A percentile compares a stretch with the other conserved stretches of the same genome.
Conservation (phyloP, 768 basidiomycete species). For the Kwoniella shandongensis region DNA sequence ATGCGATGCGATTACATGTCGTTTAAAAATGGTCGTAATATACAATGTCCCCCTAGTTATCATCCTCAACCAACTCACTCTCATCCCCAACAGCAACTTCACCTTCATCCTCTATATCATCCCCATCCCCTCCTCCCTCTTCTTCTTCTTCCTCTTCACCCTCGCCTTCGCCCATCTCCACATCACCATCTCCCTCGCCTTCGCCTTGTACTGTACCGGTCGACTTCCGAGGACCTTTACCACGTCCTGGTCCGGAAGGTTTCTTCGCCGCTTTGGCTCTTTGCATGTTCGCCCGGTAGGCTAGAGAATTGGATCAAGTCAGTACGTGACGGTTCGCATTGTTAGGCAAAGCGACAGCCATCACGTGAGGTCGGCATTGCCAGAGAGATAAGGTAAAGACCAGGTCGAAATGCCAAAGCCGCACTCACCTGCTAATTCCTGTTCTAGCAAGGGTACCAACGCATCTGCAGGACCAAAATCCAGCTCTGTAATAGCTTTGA, state of each 20-base stretch:
- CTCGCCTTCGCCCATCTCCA: slow-evolving; percentile 54
- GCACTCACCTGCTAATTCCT: slow-evolving; percentile 48
- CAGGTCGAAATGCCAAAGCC: too few species aligned
- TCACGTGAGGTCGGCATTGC: too few species aligned
- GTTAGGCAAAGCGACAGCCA: too few species aligned
- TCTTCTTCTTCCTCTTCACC: slow-evolving; percentile 29
- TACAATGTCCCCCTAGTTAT: not conserved
- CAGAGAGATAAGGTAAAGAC: too few species aligned
- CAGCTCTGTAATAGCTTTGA: slow-evolving; percentile 60
- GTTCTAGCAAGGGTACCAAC: slow-evolving; percentile 37
- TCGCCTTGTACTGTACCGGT: slow-evolving; percentile 36
- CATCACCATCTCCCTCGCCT: slow-evolving; percentile 48
- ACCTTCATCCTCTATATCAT: not conserved
- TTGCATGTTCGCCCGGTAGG: slow-evolving; percentile 46
- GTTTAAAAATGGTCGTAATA: slow-evolving; percentile 1
- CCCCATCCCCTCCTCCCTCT: not conserved
- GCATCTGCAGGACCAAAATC: slow-evolving; percentile 46
- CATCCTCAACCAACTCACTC: not conserved
- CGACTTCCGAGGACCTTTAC: slow-evolving; percentile 19
- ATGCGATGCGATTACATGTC: too few species aligned
- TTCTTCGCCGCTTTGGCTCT: slow-evolving; percentile 30
- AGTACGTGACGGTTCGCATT: too few species aligned
- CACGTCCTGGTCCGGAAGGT: slow-evolving; percentile 15
- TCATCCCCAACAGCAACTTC: not conserved
- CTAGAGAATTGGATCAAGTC: slow-evolving; percentile 25